Evolutionary conservation across 2,329 filamentous ascomycete species (phyloP).

Genomic region (Aspergillus tamarii): DNA sequence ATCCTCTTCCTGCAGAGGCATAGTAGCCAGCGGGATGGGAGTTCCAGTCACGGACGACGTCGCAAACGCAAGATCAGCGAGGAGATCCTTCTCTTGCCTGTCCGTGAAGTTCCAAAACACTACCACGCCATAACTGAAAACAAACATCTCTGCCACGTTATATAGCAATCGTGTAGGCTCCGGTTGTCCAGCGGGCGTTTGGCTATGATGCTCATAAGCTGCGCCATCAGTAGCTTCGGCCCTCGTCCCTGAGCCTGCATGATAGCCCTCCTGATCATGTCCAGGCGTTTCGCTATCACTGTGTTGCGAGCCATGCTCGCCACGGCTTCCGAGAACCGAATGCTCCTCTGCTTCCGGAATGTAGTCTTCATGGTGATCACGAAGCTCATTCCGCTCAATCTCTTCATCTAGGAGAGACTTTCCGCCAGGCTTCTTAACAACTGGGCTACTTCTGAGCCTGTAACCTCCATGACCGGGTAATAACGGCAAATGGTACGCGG

Average conservation of each 20-base stretch:
- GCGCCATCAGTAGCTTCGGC: conserved; percentile 16
- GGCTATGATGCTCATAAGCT: conserved; percentile 33
- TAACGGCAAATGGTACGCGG: conserved; percentile 89
- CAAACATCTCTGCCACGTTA: conserved; percentile 84
- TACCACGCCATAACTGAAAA: conserved; percentile 95
- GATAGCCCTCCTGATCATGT: conserved; percentile 30
- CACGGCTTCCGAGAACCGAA: conserved; percentile 43
- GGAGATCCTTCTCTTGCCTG: conserved; percentile 91
- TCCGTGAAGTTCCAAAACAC: conserved; percentile 99
- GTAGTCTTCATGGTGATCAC: conserved; percentile 90
- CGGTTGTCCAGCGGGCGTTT: conserved; percentile 52
- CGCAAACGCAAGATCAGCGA: conserved; percentile 92
- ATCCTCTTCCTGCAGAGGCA: conserved; percentile 82
- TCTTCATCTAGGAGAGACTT: conserved; percentile 92
- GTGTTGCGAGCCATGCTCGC: conserved; percentile 21
- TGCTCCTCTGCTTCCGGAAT: conserved; percentile 66
- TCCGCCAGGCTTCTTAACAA: conserved; percentile 88
- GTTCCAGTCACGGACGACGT: conserved; percentile 42
- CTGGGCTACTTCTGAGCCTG: conserved; percentile 83
- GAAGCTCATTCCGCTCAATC: conserved; percentile 88
- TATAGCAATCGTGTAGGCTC: conserved; percentile 70
- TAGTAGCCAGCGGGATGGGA: conserved; percentile 68
- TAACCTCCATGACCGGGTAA: conserved; percentile 85
- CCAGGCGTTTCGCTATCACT: conserved; percentile 10
- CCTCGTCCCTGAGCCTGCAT: conserved; percentile 20